A percentile compares a stretch with the other conserved stretches of the same genome.
Evolutionary conservation across 768 basidiomycete genomes (phyloP).

Genomic region (Psilocybe azurescens): DNA sequence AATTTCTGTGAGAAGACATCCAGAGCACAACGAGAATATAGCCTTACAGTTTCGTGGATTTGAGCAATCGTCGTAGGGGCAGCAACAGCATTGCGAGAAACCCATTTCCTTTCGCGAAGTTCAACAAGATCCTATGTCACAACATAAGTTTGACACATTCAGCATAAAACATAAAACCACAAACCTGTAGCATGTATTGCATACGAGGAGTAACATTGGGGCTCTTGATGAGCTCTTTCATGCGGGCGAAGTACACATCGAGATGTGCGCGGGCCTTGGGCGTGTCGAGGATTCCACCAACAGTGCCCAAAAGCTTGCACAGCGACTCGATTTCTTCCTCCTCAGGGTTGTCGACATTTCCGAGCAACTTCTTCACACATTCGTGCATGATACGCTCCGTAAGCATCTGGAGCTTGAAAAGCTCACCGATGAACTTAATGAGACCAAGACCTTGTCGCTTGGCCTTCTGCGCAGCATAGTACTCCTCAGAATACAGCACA

Average conservation of each 20-base stretch:
- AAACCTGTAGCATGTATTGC: constrained; percentile 94
- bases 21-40: constrained; percentile 18
- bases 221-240: constrained; percentile 83
- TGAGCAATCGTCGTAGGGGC: constrained; percentile 90
- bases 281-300: constrained; percentile 84
- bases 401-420: constrained; percentile 99
- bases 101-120: constrained; percentile 84
- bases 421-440: constrained; percentile 97
- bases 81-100: constrained; percentile 68
- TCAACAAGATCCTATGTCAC: constrained; percentile 83
- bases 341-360: constrained; percentile 93
- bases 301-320: constrained; percentile 91
- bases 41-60: constrained; percentile 80
- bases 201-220: constrained; percentile 82
- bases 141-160: constrained; percentile 9
- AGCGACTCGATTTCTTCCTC: constrained; percentile 98
- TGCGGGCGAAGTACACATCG: constrained; percentile 92
- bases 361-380: constrained; percentile 94
- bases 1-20: constrained; percentile 2
- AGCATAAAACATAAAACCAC: constrained; percentile 26
- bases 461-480: constrained; percentile 95
- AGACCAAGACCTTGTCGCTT: constrained; percentile 97
- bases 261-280: constrained; percentile 83
- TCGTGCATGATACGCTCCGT: constrained; percentile 99
- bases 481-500: constrained; percentile 92